Evolutionary conservation across 768 basidiomycete species (phyloP).

Genomic region (Xerocomus spinulosus): DNA sequence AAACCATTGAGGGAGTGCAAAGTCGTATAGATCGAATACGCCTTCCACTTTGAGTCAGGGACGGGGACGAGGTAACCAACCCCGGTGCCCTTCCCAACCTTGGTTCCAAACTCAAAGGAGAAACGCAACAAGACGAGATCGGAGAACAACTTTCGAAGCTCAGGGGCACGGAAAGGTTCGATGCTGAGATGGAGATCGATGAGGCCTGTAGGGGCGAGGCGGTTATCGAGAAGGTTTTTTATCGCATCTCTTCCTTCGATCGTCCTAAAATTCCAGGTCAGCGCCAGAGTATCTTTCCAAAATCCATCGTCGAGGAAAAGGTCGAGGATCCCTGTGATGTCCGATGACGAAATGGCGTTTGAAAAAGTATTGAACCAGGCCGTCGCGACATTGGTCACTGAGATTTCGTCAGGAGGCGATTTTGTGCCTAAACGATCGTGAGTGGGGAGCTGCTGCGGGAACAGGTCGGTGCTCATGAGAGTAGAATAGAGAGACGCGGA

Average conservation of each 20-base stretch:
- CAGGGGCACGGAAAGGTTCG: conserved; percentile 24
- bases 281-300: conserved; percentile 50
- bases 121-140: conserved; percentile 57
- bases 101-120: conserved; percentile 51
- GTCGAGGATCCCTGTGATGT: conserved; percentile 17
- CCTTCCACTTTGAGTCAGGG: conserved; percentile 49
- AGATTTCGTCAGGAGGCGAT: conserved; percentile 14
- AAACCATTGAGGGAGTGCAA: conserved; percentile 54
- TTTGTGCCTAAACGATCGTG: conserved; percentile 25
- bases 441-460: conserved; percentile 28
- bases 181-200: conserved; percentile 17
- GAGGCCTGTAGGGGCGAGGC: conserved; percentile 28
- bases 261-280: conserved; percentile 56
- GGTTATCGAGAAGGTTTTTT: conserved; percentile 36
- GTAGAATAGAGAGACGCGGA: no score
- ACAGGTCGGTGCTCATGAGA: conserved; percentile 20
- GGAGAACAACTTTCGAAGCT: conserved; percentile 39
- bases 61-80: conserved; percentile 51
- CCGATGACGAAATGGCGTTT: conserved; percentile 14
- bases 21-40: conserved; percentile 54
- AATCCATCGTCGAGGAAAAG: conserved; percentile 31
- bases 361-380: conserved; percentile 26
- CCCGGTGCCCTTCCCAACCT: conserved; percentile 47
- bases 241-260: conserved; percentile 39
- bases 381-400: conserved; percentile 19